Base-by-base conservation (phyloP, 108 stramenopile species). In the Nitzschia putrida region DNA sequence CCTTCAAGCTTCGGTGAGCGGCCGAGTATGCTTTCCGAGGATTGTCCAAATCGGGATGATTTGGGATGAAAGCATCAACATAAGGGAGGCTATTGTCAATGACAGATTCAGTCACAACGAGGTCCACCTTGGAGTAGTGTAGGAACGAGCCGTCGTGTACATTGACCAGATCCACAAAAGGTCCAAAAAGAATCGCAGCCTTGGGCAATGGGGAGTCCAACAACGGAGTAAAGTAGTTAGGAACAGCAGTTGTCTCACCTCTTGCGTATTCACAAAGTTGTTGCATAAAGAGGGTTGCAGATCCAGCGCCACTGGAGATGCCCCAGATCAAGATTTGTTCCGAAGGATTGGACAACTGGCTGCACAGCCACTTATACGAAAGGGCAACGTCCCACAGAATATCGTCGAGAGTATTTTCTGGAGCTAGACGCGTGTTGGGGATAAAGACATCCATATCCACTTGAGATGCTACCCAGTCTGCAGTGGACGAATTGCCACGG, bases 111-210 rank as follows among this genome's bases (percentile, higher is more conserved):
- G 84, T 92, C 42, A 92, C 91, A 64, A 92, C 74, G 56, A 88
- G 79, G 78, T 92, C 91, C 78, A 85, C 87, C 50, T 72, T 70
- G 11, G 82, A 73, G 63, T 80, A 88, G 39, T 85, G 83, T 16
- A 73, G 41, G 65, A 92, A 84, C 7, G 85, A 77, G 14, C 88
- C 88, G 50, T 76, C 82, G 47, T 54, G 57, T 26, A 22, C 23
- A 10, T 76, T 66, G 8, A 82, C 83, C 57, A 88, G 88, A 72
- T 92, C 91, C 8, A 87, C 83, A 80, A 88, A 92, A 0, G 91
- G 91, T n/a, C 83, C 83, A 73, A 89, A 70, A 10, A 89, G 50
- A 0, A 89, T 86, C 7, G 77, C 88, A 20, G 82, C 85, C 7
- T 58, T 59, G 52, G 88, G 88, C 68, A 85, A 70, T 4, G 73